Evolutionary conservation across 108 stramenopile genomes (phyloP), one percentile per base, ranked within the genome.

Genomic region (Nitzschia sp.): DNA sequence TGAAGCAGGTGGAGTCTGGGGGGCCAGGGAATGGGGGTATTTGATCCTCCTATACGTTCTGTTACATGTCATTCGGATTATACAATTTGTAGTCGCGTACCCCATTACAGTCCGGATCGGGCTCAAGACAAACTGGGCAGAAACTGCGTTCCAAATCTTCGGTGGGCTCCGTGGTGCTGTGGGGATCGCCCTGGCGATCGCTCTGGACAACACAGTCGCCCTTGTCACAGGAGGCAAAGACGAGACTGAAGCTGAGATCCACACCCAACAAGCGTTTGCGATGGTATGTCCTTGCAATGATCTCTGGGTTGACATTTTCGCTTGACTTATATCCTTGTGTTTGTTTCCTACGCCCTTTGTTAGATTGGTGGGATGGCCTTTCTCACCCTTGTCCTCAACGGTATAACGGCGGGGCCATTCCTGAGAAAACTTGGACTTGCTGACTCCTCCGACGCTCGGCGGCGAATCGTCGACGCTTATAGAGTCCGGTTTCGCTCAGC

Each of bases 91-190:
- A 30, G 21, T 64, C 4, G 78, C 71, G 18, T 97, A 87, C 68
- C 95, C 95, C 1, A 68, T 92, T 13, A 81, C 79, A 2, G 59
- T 70, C 15, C 78, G 76, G 11, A 88, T 92, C 25, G 91, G 91
- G 11, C 66, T 89, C 0, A 68, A 68, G 8, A 75, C 81, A n/a
- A 73, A 73, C 65, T 59, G 46, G 70, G 30, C 58, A 49, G 88
- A 92, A 70, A 74, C 88, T 6, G 24, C 80, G 19, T 89, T 96
- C 60, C 75, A 85, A 68, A 68, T 88, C 4, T 95, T 71, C 59
- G 85, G 82, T 19, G 96, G 96, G 0, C 70, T 97, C 0, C 70
- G 95, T 1, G 96, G 96, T 33, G 92, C 96, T 0, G 86, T 95
- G 0, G 94, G 91, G 3, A 82, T 97, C n/a, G 84, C 90, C 3